Percentiles rank a stretch among this genome's conserved stretches.
Evolutionary conservation across 2,329 filamentous ascomycete species (phyloP).

Genomic region (Verticillium nonalfalfae): DNA sequence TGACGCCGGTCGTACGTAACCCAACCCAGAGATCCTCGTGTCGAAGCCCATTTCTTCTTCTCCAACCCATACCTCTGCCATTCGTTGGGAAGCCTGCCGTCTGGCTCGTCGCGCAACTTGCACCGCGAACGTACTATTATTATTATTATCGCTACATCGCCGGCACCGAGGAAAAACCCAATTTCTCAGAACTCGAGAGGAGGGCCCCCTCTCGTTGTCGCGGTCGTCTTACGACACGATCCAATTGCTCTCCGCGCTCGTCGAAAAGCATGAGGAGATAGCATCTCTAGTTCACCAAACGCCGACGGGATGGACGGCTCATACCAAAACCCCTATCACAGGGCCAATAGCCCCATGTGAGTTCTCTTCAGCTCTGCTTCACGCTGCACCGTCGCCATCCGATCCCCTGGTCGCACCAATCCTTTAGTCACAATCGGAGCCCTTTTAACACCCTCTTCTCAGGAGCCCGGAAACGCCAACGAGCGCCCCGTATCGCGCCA

Average conservation of each 20-base stretch:
- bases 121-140: neutral
- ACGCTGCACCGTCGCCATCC: neutral
- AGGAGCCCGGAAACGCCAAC: constrained; percentile 13
- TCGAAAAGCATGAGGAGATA: neutral
- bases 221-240: neutral
- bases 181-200: neutral
- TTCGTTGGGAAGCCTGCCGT: neutral
- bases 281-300: neutral
- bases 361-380: neutral
- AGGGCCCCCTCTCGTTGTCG: neutral
- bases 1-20: neutral
- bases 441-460: neutral
- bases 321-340: constrained; percentile 2
- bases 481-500: constrained; percentile 60
- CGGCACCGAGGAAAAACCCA: neutral
- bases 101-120: neutral
- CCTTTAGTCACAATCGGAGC: neutral
- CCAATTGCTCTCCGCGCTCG: neutral
- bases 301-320: constrained; percentile 3
- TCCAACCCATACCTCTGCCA: neutral
- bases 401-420: neutral
- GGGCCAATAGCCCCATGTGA: constrained; percentile 1
- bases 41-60: neutral
- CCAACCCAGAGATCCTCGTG: neutral
- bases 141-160: neutral